Evolutionary conservation across 2,329 filamentous ascomycete genomes (phyloP).

Genomic region (Neoscytalidium dimidiatum): DNA sequence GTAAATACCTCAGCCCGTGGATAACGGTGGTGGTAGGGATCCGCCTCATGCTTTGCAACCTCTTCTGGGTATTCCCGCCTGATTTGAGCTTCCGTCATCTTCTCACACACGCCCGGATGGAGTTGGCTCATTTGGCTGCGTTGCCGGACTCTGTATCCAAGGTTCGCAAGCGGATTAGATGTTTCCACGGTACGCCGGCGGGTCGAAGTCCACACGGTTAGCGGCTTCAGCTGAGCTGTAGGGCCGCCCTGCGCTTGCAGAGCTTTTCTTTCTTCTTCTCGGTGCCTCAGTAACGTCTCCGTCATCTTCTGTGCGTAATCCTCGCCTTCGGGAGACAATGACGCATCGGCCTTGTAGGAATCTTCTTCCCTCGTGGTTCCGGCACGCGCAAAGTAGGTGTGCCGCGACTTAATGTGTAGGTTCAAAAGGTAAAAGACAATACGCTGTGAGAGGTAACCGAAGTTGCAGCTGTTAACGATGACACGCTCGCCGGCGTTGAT

Average conservation of each 20-base stretch:
- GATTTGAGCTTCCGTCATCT: conserved; percentile 82
- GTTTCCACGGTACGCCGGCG: conserved; percentile 89
- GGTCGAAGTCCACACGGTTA: conserved; percentile 95
- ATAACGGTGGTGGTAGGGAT: conserved; percentile 96
- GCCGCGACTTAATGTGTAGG: conserved; percentile 91
- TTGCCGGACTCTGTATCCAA: conserved; percentile 84
- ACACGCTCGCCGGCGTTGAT: conserved; percentile 94
- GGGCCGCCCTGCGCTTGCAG: conserved; percentile 68
- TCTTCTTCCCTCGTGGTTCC: conserved; percentile 86
- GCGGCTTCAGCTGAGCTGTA: conserved; percentile 70
- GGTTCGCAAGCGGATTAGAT: conserved; percentile 73
- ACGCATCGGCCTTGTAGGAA: conserved; percentile 87
- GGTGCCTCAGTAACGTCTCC: conserved; percentile 77
- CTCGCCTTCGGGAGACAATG: conserved; percentile 75
- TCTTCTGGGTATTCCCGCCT: conserved; percentile 84
- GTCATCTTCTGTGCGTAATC: conserved; percentile 79
- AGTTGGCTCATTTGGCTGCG: conserved; percentile 96
- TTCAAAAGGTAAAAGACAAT: conserved; percentile 99
- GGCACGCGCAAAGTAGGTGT: conserved; percentile 88
- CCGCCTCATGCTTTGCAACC: conserved; percentile 85
- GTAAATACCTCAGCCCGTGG: conserved; percentile 79
- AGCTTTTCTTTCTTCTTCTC: conserved; percentile 75
- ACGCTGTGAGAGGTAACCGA: conserved; percentile 92
- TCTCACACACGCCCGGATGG: conserved; percentile 94
- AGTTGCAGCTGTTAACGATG: conserved; percentile 94